phyloP scores from a whole-genome alignment of 1,139 yeast genomes.

The Suhomyces bokatorum region DNA sequence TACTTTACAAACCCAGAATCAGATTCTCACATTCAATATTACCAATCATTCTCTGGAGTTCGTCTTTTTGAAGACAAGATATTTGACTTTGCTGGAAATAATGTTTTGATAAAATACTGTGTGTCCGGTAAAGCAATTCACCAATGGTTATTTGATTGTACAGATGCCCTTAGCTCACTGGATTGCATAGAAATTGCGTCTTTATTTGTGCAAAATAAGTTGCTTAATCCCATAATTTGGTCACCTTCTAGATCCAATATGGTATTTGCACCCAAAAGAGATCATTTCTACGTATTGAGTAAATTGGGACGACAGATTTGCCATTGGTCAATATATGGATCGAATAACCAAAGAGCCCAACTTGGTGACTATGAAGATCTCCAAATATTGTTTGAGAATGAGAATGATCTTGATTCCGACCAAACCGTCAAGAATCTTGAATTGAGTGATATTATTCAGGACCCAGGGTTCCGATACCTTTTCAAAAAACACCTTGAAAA shows the following conservation, averaged over 20 bases:
- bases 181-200: slow-evolving; percentile 67
- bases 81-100: slow-evolving; percentile 25
- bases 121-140: slow-evolving; percentile 75
- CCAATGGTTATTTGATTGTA: slow-evolving; percentile 91
- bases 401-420: neutral
- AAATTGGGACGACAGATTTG: slow-evolving; percentile 21
- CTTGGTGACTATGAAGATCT: neutral
- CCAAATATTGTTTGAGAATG: neutral
- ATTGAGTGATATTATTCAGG: slow-evolving; percentile 55
- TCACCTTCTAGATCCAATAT: slow-evolving; percentile 14
- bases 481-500: slow-evolving; percentile 64
- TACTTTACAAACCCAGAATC: slow-evolving; percentile 90
- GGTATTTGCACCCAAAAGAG: slow-evolving; percentile 18
- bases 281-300: slow-evolving; percentile 25
- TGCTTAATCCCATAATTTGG: slow-evolving; percentile 45
- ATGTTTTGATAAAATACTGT: slow-evolving; percentile 38
- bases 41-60: slow-evolving; percentile 65
- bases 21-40: slow-evolving; percentile 78
- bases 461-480: slow-evolving; percentile 76
- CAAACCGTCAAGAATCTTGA: neutral
- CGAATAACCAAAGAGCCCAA: neutral
- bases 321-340: slow-evolving; percentile 22
- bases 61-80: slow-evolving; percentile 51
- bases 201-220: slow-evolving; percentile 50
- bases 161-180: slow-evolving; percentile 57